Evolutionary conservation across 352 stramenopile genomes (phyloP), one percentile per base, ranked within the genome.

Genomic region (Phytophthora cryptogea): DNA sequence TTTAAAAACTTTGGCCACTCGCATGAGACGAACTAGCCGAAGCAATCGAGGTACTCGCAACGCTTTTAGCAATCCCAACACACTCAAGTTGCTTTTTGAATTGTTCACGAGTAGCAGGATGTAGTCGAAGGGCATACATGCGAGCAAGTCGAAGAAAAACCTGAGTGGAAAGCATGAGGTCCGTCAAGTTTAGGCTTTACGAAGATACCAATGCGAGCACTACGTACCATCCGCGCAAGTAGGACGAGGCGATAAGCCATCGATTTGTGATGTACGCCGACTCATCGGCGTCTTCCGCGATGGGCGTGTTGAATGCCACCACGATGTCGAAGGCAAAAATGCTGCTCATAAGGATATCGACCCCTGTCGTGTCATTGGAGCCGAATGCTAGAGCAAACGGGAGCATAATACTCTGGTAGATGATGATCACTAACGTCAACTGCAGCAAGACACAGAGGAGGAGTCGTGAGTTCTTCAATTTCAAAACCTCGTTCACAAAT

Each of bases 81-180:
- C 68, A 44, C 78, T 90, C 17, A 94, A 62, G 30, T 89, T 70
- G 16, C 59, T 54, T 28, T 84, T 69, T 2, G 54, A 67, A 11
- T 70, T 76, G 63, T 79, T 85, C 50, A 88, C 72, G 48, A 76
- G 66, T 16, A 89, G 37, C 8, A 89, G 39, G 0, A 90, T 31
- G 9, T 78, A 76, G 58, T 94, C 84, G 39, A 92, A 91, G 1
- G 84, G 84, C 23, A 90, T 74, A 50, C 82, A 94, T 17, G 84
- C 84, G 8, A 93, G 45, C 13, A 93, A 59, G 54, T 93, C 84
- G 31, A 91, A 88, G 58, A 93, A 83, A 16, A 93, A 68, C 83
- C 78, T 88, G 35, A 6, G 13, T 43, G n/a, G n/a, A 49, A 51
- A 59, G 17, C 30, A 4, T 31, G 36, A 48, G 6, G 8, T 10